A percentile compares a stretch with the other conserved stretches of the same genome.
Conservation (phyloP, 176 grass and related monocot species). For the Dactylis glomerata region DNA sequence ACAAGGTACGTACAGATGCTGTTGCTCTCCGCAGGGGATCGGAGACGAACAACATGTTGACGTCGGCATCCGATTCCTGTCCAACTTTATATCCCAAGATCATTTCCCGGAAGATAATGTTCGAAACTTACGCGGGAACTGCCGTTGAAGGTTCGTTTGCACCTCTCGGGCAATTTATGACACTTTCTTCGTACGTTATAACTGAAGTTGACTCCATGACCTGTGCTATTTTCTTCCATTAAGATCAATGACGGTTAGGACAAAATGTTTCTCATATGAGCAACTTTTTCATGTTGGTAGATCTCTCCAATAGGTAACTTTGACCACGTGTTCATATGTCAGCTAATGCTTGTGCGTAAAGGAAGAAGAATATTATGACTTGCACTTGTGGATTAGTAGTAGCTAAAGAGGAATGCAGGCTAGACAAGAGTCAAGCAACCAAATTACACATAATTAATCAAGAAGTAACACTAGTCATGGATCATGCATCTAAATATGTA, state of each 20-base stretch:
- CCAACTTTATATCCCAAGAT: conserved; percentile 19
- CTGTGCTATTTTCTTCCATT: background rate
- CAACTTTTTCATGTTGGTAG: background rate
- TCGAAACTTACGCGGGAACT: conserved; percentile 31
- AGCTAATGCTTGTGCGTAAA: background rate
- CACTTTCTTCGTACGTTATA: background rate
- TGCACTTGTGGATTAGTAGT: background rate
- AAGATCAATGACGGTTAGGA: background rate
- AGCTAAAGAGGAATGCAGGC: background rate
- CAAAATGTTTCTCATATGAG: background rate
- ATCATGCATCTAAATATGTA: no score
- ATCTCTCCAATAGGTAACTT: background rate
- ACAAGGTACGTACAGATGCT: conserved; percentile 11
- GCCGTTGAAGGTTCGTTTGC: background rate
- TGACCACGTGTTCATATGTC: background rate
- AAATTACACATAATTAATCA: conserved; percentile 22
- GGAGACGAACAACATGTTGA: conserved; percentile 11
- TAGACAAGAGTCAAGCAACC: background rate
- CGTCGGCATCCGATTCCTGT: conserved; percentile 40
- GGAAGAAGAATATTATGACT: background rate
- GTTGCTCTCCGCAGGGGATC: background rate
- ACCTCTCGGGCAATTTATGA: background rate
- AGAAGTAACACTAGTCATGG: background rate
- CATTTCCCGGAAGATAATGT: background rate
- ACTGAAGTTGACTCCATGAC: conserved; percentile 1